Conservation (phyloP, 306 rosid species). For the Inga oerstediana region DNA sequence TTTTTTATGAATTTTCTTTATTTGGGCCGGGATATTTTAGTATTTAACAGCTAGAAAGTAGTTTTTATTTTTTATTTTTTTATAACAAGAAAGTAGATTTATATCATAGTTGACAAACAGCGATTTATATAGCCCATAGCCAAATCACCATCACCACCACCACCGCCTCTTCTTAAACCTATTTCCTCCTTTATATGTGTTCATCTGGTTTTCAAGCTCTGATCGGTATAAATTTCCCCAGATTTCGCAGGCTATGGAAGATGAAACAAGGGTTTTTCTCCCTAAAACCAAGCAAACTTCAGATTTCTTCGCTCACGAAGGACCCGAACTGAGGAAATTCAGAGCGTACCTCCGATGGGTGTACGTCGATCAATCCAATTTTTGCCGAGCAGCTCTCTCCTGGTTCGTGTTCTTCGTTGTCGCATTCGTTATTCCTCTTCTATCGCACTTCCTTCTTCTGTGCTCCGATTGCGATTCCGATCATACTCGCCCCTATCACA, state of each 20-base stretch:
- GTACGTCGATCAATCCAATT: constrained; percentile 69
- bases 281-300: constrained; percentile 8
- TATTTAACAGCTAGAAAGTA: not conserved
- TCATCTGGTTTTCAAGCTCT: constrained; percentile 22
- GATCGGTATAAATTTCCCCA: not conserved
- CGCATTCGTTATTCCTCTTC: constrained; percentile 59
- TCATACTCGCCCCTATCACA: constrained; percentile 73
- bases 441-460: constrained; percentile 62
- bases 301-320: constrained; percentile 32
- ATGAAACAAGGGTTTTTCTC: constrained; percentile 33
- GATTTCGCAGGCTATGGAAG: constrained; percentile 50
- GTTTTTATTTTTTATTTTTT: too few relatives aligned
- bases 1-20: not conserved
- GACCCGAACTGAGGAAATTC: constrained; percentile 50
- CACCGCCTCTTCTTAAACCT: not conserved
- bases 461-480: constrained; percentile 72
- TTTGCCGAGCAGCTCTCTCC: constrained; percentile 48
- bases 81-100: too few relatives aligned
- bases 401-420: constrained; percentile 69
- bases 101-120: not conserved
- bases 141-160: not conserved
- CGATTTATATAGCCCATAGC: not conserved
- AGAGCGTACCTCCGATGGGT: constrained; percentile 62
- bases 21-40: not conserved
- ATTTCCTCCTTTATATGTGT: constrained; percentile 25